A percentile compares a stretch with the other conserved stretches of the same genome.
Evolutionary conservation across 2,329 filamentous ascomycete genomes (phyloP).

Genomic region (Venturia nashicola): DNA sequence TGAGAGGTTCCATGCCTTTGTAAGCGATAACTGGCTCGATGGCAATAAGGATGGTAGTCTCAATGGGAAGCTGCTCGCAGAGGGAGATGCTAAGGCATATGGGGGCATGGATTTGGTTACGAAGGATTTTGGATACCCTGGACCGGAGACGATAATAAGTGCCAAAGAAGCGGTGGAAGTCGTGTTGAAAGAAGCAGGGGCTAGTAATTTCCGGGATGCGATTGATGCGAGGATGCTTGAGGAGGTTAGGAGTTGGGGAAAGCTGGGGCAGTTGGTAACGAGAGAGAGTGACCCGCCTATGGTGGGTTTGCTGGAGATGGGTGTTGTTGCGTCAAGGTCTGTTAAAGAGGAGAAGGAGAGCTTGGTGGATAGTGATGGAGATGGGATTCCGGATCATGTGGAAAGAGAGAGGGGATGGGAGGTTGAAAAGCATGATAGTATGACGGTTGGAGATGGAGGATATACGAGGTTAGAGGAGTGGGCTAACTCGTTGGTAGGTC

Average conservation of each 20-base stretch:
- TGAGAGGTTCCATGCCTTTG: conserved; percentile 40
- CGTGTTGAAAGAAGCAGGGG: conserved; percentile 29
- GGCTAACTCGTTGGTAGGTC: conserved; percentile 33
- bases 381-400: conserved; percentile 39
- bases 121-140: conserved; percentile 31
- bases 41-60: conserved; percentile 36
- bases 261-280: conserved; percentile 31
- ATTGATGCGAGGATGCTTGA: conserved; percentile 32
- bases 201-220: conserved; percentile 32
- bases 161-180: conserved; percentile 29
- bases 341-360: conserved; percentile 11
- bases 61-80: conserved; percentile 24
- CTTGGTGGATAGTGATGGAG: conserved; percentile 33
- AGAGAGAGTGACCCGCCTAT: conserved; percentile 25
- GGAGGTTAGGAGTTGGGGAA: conserved; percentile 35
- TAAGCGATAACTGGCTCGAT: conserved; percentile 41
- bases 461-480: conserved; percentile 39
- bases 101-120: conserved; percentile 33
- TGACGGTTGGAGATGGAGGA: conserved; percentile 28
- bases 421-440: conserved; percentile 26
- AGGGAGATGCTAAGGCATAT: conserved; percentile 18
- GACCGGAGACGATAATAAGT: conserved; percentile 26
- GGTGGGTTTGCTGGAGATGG: conserved; percentile 5
- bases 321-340: conserved; percentile 15
- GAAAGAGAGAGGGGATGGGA: conserved; percentile 31